A percentile compares a stretch with the other conserved stretches of the same genome.
These are phyloP conservation scores for Tetrahymena malaccensis DNA, from an alignment of 73 alveolate genomes.

Conservation along the genomic window DNA sequence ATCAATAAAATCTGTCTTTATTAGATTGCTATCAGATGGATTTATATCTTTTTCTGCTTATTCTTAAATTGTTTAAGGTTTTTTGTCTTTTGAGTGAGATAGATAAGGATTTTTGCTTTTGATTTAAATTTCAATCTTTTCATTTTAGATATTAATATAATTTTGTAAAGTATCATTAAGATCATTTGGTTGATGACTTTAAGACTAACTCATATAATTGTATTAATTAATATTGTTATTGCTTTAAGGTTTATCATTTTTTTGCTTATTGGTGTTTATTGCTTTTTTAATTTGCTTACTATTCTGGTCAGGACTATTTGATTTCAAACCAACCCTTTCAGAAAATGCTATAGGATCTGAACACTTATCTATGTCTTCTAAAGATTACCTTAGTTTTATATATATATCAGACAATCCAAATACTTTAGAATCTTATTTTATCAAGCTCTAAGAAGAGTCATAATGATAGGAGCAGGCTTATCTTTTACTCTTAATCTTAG, in stretches of 20 bases:
- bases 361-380: background rate
- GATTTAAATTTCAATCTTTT: background rate
- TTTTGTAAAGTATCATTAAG: background rate
- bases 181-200: background rate
- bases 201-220: background rate
- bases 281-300: background rate
- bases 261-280: no score
- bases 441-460: background rate
- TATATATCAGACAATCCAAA: background rate
- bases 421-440: background rate
- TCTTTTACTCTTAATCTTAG: background rate
- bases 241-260: background rate
- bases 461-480: background rate
- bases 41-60: background rate
- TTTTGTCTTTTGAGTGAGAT: background rate
- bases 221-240: no score
- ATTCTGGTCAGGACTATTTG: background rate
- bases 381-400: background rate
- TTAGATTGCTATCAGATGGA: background rate
- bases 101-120: background rate
- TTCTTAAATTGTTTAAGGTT: background rate
- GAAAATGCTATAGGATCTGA: background rate
- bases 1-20: background rate
- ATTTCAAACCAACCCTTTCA: background rate
- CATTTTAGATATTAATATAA: background rate